Conservation (phyloP, 2,329 filamentous ascomycete species). For the Herpotrichia juniperi region DNA sequence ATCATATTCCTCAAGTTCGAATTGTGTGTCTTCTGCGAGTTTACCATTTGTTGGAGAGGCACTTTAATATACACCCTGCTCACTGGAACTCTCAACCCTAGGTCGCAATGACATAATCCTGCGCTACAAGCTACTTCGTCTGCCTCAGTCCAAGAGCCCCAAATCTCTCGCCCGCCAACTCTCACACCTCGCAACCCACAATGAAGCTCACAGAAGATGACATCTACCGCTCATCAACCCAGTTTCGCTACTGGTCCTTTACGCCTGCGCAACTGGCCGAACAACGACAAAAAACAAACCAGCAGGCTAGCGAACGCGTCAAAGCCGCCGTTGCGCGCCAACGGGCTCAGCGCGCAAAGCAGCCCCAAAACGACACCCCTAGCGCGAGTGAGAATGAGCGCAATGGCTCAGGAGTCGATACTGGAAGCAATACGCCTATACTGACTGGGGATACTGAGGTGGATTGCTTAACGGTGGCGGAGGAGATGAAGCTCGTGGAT, state of each 20-base stretch:
- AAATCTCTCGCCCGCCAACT: slow-evolving; percentile 2
- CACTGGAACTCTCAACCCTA: neutral
- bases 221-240: slow-evolving; percentile 85
- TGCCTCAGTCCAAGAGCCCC: neutral
- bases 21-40: no score
- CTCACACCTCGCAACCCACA: slow-evolving; percentile 31
- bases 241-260: slow-evolving; percentile 93
- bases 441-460: slow-evolving; percentile 56
- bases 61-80: no score
- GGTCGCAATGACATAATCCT: neutral
- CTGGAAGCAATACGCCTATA: slow-evolving; percentile 38
- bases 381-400: slow-evolving; percentile 27
- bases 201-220: slow-evolving; percentile 81
- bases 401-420: slow-evolving; percentile 32
- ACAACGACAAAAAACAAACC: slow-evolving; percentile 79
- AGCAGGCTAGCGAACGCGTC: slow-evolving; percentile 73
- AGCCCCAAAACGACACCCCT: slow-evolving; percentile 38
- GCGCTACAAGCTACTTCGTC: neutral
- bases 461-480: slow-evolving; percentile 81
- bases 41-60: no score
- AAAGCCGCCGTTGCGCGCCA: slow-evolving; percentile 61
- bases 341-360: slow-evolving; percentile 44
- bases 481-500: slow-evolving; percentile 81
- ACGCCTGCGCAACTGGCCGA: slow-evolving; percentile 73
- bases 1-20: no score